Evolutionary conservation across 202 grass and related monocot species (phyloP).

Genomic region (Setaria italica): DNA sequence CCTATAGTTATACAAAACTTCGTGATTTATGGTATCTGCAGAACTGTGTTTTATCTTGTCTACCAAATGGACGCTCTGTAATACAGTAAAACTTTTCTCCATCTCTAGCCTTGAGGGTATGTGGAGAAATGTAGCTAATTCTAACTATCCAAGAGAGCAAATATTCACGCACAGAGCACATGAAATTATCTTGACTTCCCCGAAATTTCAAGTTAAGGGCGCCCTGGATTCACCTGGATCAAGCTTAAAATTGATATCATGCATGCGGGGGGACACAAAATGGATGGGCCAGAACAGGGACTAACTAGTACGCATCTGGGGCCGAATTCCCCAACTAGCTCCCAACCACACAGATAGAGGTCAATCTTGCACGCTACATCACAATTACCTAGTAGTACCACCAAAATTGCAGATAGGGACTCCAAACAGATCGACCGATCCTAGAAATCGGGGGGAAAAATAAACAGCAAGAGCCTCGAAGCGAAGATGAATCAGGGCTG

Average conservation of each 20-base stretch:
- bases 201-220: background rate
- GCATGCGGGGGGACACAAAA: background rate
- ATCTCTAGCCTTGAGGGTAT: background rate
- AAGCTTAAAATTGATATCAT: background rate
- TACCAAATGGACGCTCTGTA: background rate
- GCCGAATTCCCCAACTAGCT: conserved; percentile 23
- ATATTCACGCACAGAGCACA: background rate
- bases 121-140: conserved; percentile 1
- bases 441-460: background rate
- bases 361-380: conserved; percentile 4
- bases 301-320: background rate
- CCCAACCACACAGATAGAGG: background rate
- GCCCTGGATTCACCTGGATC: background rate
- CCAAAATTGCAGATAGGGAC: background rate
- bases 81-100: background rate
- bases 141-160: background rate
- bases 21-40: background rate
- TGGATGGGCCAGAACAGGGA: conserved; percentile 3
- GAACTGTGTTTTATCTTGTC: background rate
- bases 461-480: background rate
- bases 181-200: conserved; percentile 2
- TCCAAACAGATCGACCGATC: background rate
- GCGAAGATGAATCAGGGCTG: background rate
- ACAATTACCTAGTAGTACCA: background rate
- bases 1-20: background rate